phyloP scores from a whole-genome alignment of 176 grass and related monocot species.

The Musa schizocarpa region DNA sequence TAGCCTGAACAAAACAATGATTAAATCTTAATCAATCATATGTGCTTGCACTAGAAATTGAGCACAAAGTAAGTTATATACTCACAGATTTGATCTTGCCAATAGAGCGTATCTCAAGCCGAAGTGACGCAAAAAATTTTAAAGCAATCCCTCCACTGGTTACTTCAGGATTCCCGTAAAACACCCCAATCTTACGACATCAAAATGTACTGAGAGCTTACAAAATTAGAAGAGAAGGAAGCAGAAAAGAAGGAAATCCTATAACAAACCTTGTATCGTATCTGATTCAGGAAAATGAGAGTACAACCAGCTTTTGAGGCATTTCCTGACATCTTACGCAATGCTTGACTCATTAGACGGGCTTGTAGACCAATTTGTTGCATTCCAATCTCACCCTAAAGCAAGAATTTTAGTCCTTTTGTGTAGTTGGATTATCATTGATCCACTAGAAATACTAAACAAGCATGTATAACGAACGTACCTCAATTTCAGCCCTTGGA shows the following conservation, averaged over 20 bases:
- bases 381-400: constrained; percentile 93
- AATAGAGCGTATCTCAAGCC: constrained; percentile 81
- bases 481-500: constrained; percentile 94
- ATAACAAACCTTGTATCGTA: constrained; percentile 87
- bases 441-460: background rate
- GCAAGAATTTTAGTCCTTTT: constrained; percentile 11
- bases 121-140: constrained; percentile 98
- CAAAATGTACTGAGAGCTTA: constrained; percentile 18
- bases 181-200: constrained; percentile 70
- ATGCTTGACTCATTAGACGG: constrained; percentile 97
- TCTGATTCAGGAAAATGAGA: constrained; percentile 99
- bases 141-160: constrained; percentile 97
- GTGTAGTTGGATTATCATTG: constrained; percentile 6
- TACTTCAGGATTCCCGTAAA: constrained; percentile 99
- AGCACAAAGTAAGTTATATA: constrained; percentile 11
- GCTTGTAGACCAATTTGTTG: constrained; percentile 98
- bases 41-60: too few species aligned
- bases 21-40: background rate
- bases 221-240: constrained; percentile 19
- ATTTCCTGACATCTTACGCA: constrained; percentile 99
- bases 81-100: constrained; percentile 99
- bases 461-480: constrained; percentile 21
- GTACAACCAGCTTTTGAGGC: constrained; percentile 98
- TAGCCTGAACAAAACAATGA: constrained; percentile 31
- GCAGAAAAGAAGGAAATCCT: constrained; percentile 11